Evolutionary conservation across 345 rosid genomes (phyloP).

Genomic region (Litchi chinensis): DNA sequence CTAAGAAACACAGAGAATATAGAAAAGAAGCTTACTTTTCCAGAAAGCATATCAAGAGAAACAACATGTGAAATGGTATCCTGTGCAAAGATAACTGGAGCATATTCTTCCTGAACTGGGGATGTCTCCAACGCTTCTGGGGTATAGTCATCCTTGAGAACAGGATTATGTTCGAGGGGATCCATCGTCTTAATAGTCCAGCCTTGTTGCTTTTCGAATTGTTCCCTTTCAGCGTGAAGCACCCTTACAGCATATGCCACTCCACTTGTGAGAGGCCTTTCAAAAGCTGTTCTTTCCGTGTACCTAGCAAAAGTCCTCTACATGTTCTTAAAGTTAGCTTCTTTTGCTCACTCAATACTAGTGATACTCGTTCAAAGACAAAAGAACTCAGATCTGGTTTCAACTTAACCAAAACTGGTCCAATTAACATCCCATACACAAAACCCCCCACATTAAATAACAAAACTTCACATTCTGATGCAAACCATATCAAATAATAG

Average conservation of each 20-base stretch:
- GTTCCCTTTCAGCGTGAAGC: constrained; percentile 85
- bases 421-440: background rate
- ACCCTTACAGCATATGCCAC: constrained; percentile 96
- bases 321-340: constrained; percentile 40
- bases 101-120: constrained; percentile 88
- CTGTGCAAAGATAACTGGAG: constrained; percentile 98
- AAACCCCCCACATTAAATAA: background rate
- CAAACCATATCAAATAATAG: background rate
- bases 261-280: constrained; percentile 98
- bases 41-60: constrained; percentile 93
- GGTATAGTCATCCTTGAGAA: constrained; percentile 72
- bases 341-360: constrained; percentile 17
- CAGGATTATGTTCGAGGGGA: constrained; percentile 68
- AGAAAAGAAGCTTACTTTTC: constrained; percentile 60
- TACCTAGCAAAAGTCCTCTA: constrained; percentile 89
- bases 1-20: constrained; percentile 13
- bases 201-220: constrained; percentile 89
- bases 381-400: constrained; percentile 28
- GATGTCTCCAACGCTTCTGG: constrained; percentile 70
- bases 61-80: constrained; percentile 88
- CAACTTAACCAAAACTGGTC: constrained; percentile 13
- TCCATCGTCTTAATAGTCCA: constrained; percentile 94
- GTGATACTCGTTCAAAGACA: constrained; percentile 10
- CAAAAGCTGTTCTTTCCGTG: constrained; percentile 93
- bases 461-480: constrained; percentile 7